These are phyloP conservation scores for Protomyces inouyei DNA, from an alignment of 1,139 yeast genomes.

Conservation along the genomic window DNA sequence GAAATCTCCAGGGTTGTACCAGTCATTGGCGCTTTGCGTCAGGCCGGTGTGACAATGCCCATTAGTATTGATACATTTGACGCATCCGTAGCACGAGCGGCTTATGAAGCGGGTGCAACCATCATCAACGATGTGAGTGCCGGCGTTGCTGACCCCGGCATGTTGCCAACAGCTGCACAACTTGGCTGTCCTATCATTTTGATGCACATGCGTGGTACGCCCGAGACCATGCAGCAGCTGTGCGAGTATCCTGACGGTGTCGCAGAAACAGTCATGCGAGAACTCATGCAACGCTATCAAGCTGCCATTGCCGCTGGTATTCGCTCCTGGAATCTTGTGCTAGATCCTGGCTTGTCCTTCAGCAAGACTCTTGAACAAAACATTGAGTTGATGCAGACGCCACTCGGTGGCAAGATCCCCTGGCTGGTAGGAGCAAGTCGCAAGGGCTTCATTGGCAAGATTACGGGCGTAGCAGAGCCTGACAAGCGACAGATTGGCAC, in stretches of 20 bases:
- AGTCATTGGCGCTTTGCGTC: conserved; percentile 58
- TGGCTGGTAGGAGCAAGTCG: conserved; percentile 81
- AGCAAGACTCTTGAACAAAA: conserved; percentile 74
- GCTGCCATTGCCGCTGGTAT: conserved; percentile 63
- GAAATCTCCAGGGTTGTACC: conserved; percentile 66
- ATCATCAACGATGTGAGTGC: conserved; percentile 88
- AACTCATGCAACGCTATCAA: conserved; percentile 53
- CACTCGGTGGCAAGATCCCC: conserved; percentile 44
- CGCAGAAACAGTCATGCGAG: conserved; percentile 53
- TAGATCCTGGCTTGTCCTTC: conserved; percentile 95
- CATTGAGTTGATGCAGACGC: conserved; percentile 55
- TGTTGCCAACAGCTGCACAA: conserved; percentile 64
- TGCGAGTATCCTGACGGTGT: conserved; percentile 36
- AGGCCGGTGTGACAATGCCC: conserved; percentile 46
- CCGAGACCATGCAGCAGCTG: conserved; percentile 57
- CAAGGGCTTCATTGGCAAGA: conserved; percentile 74
- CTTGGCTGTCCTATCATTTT: conserved; percentile 67
- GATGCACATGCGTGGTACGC: conserved; percentile 81
- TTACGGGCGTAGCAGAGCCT: conserved; percentile 50
- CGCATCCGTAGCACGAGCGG: conserved; percentile 62
- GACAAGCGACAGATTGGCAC: conserved; percentile 68
- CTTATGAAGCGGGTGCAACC: conserved; percentile 75
- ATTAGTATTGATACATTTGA: conserved; percentile 85
- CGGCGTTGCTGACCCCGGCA: conserved; percentile 62
- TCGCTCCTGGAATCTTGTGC: conserved; percentile 78